Percentiles rank a stretch among this genome's conserved stretches.
phyloP scores from a whole-genome alignment of 2,329 filamentous ascomycete genomes.

The Beauveria pseudobassiana region DNA sequence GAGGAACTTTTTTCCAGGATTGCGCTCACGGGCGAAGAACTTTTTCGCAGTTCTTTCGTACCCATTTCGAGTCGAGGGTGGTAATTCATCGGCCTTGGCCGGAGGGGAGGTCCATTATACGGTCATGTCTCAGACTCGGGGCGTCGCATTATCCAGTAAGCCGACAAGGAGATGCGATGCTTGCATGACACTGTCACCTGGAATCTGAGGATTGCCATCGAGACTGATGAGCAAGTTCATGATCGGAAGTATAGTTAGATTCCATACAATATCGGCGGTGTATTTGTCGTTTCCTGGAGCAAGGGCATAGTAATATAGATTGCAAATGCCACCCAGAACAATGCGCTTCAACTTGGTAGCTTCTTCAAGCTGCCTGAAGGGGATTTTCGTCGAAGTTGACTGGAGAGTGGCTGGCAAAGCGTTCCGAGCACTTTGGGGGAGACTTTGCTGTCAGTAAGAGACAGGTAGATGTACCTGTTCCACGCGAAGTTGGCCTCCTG shows the following conservation, averaged over 20 bases:
- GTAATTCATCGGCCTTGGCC: constrained; percentile 66
- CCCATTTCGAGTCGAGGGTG: constrained; percentile 81
- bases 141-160: constrained; percentile 54
- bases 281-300: constrained; percentile 57
- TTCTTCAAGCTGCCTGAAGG: constrained; percentile 49
- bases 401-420: constrained; percentile 60
- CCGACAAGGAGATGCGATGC: constrained; percentile 64
- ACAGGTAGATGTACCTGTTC: constrained; percentile 73
- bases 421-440: constrained; percentile 26
- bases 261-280: constrained; percentile 74
- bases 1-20: constrained; percentile 54
- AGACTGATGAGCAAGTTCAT: constrained; percentile 47
- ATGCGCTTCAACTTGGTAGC: constrained; percentile 39
- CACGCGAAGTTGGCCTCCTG: constrained; percentile 76
- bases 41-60: constrained; percentile 60
- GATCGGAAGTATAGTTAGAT: constrained; percentile 60
- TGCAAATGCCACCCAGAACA: constrained; percentile 65
- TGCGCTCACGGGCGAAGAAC: constrained; percentile 58
- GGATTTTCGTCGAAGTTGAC: constrained; percentile 60
- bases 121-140: constrained; percentile 64
- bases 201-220: constrained; percentile 28
- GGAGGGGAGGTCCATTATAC: constrained; percentile 55
- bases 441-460: constrained; percentile 57
- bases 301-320: constrained; percentile 75
- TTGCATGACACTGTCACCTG: constrained; percentile 46